phyloP scores from a whole-genome alignment of 2,329 filamentous ascomycete species.

The Cladophialophora exuberans region DNA sequence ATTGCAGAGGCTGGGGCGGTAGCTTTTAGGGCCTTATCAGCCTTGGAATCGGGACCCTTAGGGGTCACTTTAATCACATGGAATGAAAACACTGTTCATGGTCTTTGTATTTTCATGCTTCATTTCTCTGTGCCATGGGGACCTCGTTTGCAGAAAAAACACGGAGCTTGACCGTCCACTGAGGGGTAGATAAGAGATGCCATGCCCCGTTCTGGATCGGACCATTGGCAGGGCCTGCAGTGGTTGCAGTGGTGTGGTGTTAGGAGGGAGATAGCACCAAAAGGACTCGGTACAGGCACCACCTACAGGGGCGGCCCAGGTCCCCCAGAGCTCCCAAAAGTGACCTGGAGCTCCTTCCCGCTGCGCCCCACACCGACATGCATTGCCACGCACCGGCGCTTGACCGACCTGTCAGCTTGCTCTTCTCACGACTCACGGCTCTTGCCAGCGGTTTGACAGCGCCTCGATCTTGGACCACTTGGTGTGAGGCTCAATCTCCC shows the following conservation, averaged over 20 bases:
- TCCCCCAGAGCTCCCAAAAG: constrained; percentile 6
- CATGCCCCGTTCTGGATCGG: constrained; percentile 17
- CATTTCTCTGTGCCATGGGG: background rate
- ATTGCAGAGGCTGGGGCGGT: background rate
- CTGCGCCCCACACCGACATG: constrained; percentile 10
- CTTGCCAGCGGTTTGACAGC: too few species aligned
- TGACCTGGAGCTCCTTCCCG: constrained; percentile 7
- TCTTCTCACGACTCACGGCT: background rate
- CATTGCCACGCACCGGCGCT: background rate
- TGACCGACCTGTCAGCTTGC: background rate
- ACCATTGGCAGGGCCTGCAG: constrained; percentile 7
- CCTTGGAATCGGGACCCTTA: background rate
- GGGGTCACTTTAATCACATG: background rate
- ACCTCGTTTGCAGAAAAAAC: background rate
- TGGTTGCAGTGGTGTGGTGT: background rate
- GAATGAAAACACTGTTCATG: background rate
- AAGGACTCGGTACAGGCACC: background rate
- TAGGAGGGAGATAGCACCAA: background rate
- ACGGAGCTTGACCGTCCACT: background rate
- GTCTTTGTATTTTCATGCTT: background rate
- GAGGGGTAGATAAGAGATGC: constrained; percentile 5
- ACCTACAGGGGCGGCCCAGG: background rate
- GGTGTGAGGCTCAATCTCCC: too few species aligned
- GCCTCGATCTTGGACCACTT: too few species aligned
- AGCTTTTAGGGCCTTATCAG: background rate